Conservation (phyloP, 2,329 filamentous ascomycete species). For the Grosmannia serpens region DNA sequence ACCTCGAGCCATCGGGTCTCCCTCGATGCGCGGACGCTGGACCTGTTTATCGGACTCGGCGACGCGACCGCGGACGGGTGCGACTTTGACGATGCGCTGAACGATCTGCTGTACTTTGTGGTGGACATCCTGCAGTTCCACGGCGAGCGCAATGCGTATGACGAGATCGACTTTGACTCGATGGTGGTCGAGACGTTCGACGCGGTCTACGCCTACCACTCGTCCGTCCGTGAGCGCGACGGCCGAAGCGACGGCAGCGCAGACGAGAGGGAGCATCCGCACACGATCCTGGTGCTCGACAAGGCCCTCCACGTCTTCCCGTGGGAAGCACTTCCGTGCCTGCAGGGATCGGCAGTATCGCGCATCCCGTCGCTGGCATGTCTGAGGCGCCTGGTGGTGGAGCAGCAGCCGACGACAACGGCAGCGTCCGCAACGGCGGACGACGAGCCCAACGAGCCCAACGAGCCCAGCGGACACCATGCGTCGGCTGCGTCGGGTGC, state of each 20-base stretch:
- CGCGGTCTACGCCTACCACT: constrained; percentile 69
- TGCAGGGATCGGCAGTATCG: constrained; percentile 68
- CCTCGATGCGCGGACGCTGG: constrained; percentile 55
- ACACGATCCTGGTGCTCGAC: constrained; percentile 84
- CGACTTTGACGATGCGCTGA: constrained; percentile 81
- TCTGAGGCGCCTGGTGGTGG: constrained; percentile 63
- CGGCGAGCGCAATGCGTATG: constrained; percentile 90
- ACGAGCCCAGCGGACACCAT: constrained; percentile 34
- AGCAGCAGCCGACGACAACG: constrained; percentile 25
- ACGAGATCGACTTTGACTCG: constrained; percentile 90
- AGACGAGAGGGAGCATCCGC: constrained; percentile 31
- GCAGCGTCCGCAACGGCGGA: too few species aligned
- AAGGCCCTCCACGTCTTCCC: constrained; percentile 85
- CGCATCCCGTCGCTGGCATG: constrained; percentile 79
- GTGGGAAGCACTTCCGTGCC: constrained; percentile 89
- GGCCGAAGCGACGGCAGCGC: constrained; percentile 8
- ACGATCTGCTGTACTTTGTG: constrained; percentile 89
- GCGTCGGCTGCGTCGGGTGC: constrained; percentile 44
- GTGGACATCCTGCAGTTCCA: constrained; percentile 95
- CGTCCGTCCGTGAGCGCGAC: constrained; percentile 23
- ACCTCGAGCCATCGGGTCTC: constrained; percentile 26
- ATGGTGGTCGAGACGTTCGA: constrained; percentile 86
- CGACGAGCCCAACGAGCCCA: background rate
- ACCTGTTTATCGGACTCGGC: constrained; percentile 79
- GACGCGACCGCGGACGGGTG: constrained; percentile 53